Base-by-base conservation (phyloP, 169 alveolate species). In the Plasmodium berghei region DNA sequence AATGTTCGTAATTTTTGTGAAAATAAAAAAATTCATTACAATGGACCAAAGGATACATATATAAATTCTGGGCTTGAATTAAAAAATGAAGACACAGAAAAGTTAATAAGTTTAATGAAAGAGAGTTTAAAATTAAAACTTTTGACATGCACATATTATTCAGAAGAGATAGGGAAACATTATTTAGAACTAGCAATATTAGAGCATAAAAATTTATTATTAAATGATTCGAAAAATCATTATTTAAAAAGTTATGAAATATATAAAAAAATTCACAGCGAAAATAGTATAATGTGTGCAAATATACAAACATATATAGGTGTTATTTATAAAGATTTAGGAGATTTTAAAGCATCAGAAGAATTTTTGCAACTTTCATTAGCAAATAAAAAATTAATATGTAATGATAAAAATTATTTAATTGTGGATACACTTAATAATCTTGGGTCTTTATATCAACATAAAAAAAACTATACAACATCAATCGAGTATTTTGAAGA, bases 21-120 rank as follows among this genome's bases (percentile, higher is more conserved):
- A 45, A 45, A 52, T 6, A 80, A 80, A 66, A 80, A 80, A n/a
- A 56, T 80, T 20, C 72, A 55, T 52, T 86, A 86, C 64, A 86
- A 64, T 58, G 91, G 91, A 14, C 91, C 91, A 5, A 86, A 71
- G 48, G 87, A 86, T 71, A 86, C 91, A 3, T 86, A 86, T 10
- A 86, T 86, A 69, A 86, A 86, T 42, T 56, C 75, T n/a, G 91
- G 91, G 1, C 72, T 86, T 46, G 87, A 86, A 18, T 59, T 86
- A 59, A 69, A 66, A 71, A 86, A 86, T 52, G 91, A 86, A 48
- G 91, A 86, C 69, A 86, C 91, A n/a, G 91, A 86, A 59, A 86
- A 86, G 22, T 64, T 86, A 9, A 86, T 86, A 34, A 56, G 55
- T 20, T 61, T 86, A 48, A 16, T 69, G 22, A 86, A 86, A 72